phyloP scores from a whole-genome alignment of 768 basidiomycete genomes.

The Xerocomellus intermedius region DNA sequence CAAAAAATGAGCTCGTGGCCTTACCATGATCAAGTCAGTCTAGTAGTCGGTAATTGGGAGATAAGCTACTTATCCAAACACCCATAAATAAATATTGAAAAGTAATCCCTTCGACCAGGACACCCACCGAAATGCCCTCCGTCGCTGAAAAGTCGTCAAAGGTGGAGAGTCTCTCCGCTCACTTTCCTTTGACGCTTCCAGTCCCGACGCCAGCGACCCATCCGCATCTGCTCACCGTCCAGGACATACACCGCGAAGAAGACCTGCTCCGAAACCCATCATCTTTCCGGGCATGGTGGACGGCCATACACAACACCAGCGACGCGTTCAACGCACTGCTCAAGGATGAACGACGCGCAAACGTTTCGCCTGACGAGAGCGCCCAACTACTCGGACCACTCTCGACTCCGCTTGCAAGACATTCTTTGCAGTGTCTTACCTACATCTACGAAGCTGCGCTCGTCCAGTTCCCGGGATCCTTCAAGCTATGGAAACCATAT shows the following conservation, averaged over 20 bases:
- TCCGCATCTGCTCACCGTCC: slow-evolving; percentile 66
- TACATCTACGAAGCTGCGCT: slow-evolving; percentile 96
- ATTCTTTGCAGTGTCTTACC: slow-evolving; percentile 77
- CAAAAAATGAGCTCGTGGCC: neutral
- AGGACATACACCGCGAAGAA: slow-evolving; percentile 88
- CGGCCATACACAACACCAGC: slow-evolving; percentile 72
- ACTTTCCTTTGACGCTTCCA: slow-evolving; percentile 85
- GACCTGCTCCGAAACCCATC: slow-evolving; percentile 88
- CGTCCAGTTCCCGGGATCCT: slow-evolving; percentile 80
- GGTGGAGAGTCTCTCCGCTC: slow-evolving; percentile 49
- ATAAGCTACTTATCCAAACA: slow-evolving; percentile 4
- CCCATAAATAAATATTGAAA: slow-evolving; percentile 5
- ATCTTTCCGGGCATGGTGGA: slow-evolving; percentile 93
- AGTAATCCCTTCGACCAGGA: neutral
- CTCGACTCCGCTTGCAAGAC: slow-evolving; percentile 66
- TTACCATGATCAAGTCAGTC: slow-evolving; percentile 25
- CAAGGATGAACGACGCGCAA: slow-evolving; percentile 50
- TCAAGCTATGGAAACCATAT: slow-evolving; percentile 96
- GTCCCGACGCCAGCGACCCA: slow-evolving; percentile 79
- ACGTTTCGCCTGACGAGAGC: slow-evolving; percentile 49
- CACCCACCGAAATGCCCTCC: slow-evolving; percentile 49
- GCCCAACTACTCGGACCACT: slow-evolving; percentile 74
- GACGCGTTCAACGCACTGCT: slow-evolving; percentile 59
- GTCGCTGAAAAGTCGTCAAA: slow-evolving; percentile 47
- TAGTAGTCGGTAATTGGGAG: neutral